These are phyloP conservation scores for Penicillium psychrofluorescens DNA, from an alignment of 495 filamentous ascomycete genomes.

Conservation along the genomic window DNA sequence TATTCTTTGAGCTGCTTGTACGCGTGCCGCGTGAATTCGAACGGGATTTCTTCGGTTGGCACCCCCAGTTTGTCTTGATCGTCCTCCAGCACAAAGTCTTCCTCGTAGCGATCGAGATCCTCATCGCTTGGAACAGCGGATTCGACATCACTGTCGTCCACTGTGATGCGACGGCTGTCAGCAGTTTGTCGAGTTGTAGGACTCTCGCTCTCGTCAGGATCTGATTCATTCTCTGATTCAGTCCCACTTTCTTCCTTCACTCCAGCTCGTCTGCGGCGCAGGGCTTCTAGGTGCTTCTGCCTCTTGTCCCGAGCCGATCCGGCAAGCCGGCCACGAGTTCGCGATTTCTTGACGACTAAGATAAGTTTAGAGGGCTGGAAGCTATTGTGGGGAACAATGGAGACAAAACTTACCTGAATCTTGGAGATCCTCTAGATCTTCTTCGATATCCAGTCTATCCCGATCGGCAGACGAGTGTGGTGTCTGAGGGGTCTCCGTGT, in stretches of 20 bases:
- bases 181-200: not conserved
- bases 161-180: too few relatives aligned
- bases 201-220: conserved; percentile 4
- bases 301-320: conserved; percentile 37
- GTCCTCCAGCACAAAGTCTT: conserved; percentile 65
- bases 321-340: conserved; percentile 32
- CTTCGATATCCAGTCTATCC: conserved; percentile 32
- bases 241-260: conserved; percentile 31
- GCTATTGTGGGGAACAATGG: not conserved
- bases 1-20: conserved; percentile 67
- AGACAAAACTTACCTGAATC: conserved; percentile 29
- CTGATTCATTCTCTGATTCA: conserved; percentile 13
- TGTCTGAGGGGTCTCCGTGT: conserved; percentile 14
- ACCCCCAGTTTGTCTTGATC: conserved; percentile 55
- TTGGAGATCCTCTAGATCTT: conserved; percentile 38
- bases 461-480: conserved; percentile 17
- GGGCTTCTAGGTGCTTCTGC: conserved; percentile 42
- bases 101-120: conserved; percentile 54
- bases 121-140: conserved; percentile 27
- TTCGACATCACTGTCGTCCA: conserved; percentile 28
- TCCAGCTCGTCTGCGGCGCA: conserved; percentile 53
- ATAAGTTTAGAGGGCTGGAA: not conserved
- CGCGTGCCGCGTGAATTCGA: conserved; percentile 60
- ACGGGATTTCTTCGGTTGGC: conserved; percentile 55
- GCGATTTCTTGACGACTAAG: conserved; percentile 29